These are phyloP conservation scores for Cryphonectria radicalis DNA, from an alignment of 2,329 filamentous ascomycete genomes.

Conservation along the genomic window DNA sequence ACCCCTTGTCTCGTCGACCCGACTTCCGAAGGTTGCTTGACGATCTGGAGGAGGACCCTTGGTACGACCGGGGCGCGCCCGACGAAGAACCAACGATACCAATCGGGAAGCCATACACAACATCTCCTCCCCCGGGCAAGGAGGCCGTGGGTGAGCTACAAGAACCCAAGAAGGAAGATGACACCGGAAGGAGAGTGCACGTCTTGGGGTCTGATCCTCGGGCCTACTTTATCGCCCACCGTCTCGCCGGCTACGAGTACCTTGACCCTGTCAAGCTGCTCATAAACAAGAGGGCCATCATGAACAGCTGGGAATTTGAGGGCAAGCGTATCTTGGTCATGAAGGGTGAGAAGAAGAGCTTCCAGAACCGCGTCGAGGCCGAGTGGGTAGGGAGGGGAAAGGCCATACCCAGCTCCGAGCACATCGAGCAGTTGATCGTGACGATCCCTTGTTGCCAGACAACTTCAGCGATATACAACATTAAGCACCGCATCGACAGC, in stretches of 20 bases:
- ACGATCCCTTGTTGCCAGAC: constrained; percentile 37
- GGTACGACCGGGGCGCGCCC: constrained; percentile 10
- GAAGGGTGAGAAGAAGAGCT: constrained; percentile 27
- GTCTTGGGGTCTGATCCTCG: constrained; percentile 26
- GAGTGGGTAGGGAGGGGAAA: constrained; percentile 32
- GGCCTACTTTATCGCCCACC: constrained; percentile 37
- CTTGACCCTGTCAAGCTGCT: constrained; percentile 39
- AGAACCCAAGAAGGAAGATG: constrained; percentile 11
- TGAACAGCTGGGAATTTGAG: constrained; percentile 35
- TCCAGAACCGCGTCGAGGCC: constrained; percentile 31
- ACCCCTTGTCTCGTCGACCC: constrained; percentile 22
- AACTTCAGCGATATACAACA: constrained; percentile 33
- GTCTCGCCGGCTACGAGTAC: constrained; percentile 35
- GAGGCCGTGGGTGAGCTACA: background rate
- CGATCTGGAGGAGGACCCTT: constrained; percentile 21
- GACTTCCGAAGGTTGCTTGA: constrained; percentile 21
- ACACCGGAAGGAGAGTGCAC: constrained; percentile 19
- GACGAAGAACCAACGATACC: constrained; percentile 9
- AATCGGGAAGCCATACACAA: constrained; percentile 23
- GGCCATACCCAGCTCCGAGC: constrained; percentile 23
- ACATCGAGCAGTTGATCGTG: constrained; percentile 39
- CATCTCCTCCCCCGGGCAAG: background rate
- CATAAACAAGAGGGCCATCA: constrained; percentile 30
- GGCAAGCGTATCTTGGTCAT: constrained; percentile 32
- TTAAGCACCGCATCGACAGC: constrained; percentile 39